Evolutionary conservation across 768 basidiomycete species (phyloP), one percentile per base, ranked within the genome.

Genomic region (Coprinopsis cinerea): DNA sequence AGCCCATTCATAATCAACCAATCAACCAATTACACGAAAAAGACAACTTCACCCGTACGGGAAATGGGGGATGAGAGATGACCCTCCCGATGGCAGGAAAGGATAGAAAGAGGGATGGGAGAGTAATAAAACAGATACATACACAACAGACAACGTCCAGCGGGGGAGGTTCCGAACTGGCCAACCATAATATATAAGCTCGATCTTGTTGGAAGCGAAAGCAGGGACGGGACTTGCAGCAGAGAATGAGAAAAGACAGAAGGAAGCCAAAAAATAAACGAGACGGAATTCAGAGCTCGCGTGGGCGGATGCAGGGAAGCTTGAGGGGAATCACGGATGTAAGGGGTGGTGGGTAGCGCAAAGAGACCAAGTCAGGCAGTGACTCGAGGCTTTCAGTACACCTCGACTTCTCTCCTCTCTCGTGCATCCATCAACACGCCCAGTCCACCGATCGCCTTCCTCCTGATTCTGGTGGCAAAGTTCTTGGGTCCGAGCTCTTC

Each of bases 401-500:
- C 83, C 64, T 86, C 85, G 57, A 78, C 67, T 64, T 88, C 88
- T 55, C 88, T 73, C 61, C 85, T 78, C 72, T 89, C 88, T 53
- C 88, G 80, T 27, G 88, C 86, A 59, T 78, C 85, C 78, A 90
- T 82, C 57, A 92, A 77, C 61, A 78, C 78, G 48, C 84, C 85
- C 44, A 92, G 70, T 23, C 88, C 87, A 27, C 85, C 87, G 52
- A 91, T 86, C 17, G 90, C 89, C 74, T 86, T 81, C 60, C 87
- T 80, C 67, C 89, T 78, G 67, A 88, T 85, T 58, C 90, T 81
- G 30, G 83, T 82, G 5, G 90, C 90, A 72, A 92, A 92, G 65
- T 92, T 92, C 76, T 88, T 85, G 37, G 87, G 85, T 17, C 85
- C 84, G 44, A 92, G 79, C 62, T 92, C 90, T 60, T 92, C 90